Conservation (phyloP, 78 protist species). For the Polysphondylium violaceum region DNA sequence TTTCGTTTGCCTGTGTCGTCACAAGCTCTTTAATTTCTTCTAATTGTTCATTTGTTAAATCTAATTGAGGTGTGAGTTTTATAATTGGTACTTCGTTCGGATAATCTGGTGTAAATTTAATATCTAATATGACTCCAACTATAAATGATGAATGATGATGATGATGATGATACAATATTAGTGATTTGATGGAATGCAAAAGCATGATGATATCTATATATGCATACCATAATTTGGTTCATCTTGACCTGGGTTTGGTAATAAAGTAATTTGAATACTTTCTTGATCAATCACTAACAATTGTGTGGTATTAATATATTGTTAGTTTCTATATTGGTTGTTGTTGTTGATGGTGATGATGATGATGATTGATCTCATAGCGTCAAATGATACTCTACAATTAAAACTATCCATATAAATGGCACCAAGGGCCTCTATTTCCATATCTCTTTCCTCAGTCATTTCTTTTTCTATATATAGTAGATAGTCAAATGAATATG, state of each 20-base stretch:
- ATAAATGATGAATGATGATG: background rate
- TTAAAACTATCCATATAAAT: slow-evolving; percentile 71
- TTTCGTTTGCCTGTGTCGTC: slow-evolving; percentile 34
- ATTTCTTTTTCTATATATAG: background rate
- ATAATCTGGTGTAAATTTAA: slow-evolving; percentile 70
- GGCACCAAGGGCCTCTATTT: slow-evolving; percentile 60
- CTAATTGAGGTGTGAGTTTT: slow-evolving; percentile 34
- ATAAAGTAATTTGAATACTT: slow-evolving; percentile 60
- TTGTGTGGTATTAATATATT: no score
- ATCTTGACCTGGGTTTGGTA: slow-evolving; percentile 73
- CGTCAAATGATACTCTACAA: background rate
- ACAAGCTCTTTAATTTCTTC: slow-evolving; percentile 18
- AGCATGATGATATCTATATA: background rate
- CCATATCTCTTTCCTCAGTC: slow-evolving; percentile 68
- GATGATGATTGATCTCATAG: no score
- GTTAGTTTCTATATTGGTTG: background rate
- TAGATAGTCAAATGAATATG: background rate
- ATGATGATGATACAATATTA: background rate
- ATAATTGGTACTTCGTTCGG: slow-evolving; percentile 64
- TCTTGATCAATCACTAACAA: slow-evolving; percentile 40
- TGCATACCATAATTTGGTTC: slow-evolving; percentile 56
- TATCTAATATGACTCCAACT: slow-evolving; percentile 73
- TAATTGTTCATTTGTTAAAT: slow-evolving; percentile 18
- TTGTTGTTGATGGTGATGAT: background rate
- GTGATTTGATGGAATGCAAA: background rate